Conservation (phyloP, 768 basidiomycete species). For the Calocybe indica region DNA sequence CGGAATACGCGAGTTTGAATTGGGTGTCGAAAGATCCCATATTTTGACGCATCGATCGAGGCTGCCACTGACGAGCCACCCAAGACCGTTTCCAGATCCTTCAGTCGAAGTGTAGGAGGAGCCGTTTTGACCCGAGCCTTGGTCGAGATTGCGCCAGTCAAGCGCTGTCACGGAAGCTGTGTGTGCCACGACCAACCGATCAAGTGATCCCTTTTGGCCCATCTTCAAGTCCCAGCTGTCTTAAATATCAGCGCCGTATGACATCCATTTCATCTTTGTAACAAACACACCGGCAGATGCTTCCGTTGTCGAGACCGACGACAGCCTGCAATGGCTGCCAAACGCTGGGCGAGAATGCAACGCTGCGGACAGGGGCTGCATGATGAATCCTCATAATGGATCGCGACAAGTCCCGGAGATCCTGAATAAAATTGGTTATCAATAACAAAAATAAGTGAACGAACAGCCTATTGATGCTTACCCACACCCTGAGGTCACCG, state of each 20-base stretch:
- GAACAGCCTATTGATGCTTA: slow-evolving; percentile 23
- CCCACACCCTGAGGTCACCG: slow-evolving; percentile 78
- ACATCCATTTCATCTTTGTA: background rate
- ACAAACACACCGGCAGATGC: slow-evolving; percentile 51
- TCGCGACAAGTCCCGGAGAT: slow-evolving; percentile 64
- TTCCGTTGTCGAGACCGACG: slow-evolving; percentile 65
- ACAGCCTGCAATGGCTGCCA: slow-evolving; percentile 65
- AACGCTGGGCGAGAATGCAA: slow-evolving; percentile 63
- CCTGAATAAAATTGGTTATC: slow-evolving; percentile 31
- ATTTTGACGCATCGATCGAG: slow-evolving; percentile 80
- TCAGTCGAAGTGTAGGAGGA: too few relatives aligned
- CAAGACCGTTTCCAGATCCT: slow-evolving; percentile 27
- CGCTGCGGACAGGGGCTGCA: slow-evolving; percentile 59
- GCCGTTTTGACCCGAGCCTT: background rate
- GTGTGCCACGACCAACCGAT: slow-evolving; percentile 71
- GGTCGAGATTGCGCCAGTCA: slow-evolving; percentile 55
- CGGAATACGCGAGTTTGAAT: slow-evolving; percentile 41
- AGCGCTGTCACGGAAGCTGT: slow-evolving; percentile 63
- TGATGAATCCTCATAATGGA: slow-evolving; percentile 70
- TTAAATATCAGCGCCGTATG: background rate
- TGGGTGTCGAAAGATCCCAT: slow-evolving; percentile 61
- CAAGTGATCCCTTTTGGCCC: slow-evolving; percentile 69
- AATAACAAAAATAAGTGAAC: background rate
- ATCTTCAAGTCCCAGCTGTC: slow-evolving; percentile 73
- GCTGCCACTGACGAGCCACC: slow-evolving; percentile 79